Evolutionary conservation across 495 filamentous ascomycete species (phyloP), one percentile per base, ranked within the genome.

Genomic region (Hapsidospora chrysogenum): DNA sequence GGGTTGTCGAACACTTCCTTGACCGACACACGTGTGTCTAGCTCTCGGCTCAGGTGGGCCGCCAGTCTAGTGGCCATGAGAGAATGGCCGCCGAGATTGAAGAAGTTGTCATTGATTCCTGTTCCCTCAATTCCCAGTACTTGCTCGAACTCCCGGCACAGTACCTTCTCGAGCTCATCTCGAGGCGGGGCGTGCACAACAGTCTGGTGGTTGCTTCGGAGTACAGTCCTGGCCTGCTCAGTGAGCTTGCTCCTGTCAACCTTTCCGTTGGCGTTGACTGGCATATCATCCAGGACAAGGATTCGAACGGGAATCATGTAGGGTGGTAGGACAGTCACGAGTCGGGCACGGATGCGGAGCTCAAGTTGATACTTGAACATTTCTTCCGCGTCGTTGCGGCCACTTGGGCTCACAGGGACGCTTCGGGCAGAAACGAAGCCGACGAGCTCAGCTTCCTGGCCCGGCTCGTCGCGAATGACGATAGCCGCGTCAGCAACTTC

Each of bases 61-160:
- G 35, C 38, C 31, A 40, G 28, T 21, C 15, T 40, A 6, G 35
- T 40, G 6, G 38, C 38, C 16, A 31, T 7, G 23, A 40, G 33
- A 19, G 38, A 40, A 28, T 40, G 17, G 11, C 38, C 38, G 16
- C 38, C 38, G 2, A 40, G 38, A 15, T 35, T 25, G 17, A 40
- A 35, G 38, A 40, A 40, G 31, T 31, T 40, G 31, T 68, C 58
- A n/a, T 73, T 56, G n/a, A 63, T 57, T 6, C 50, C 54, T 28
- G 29, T 16, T 30, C 29, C 29, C 8, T 11, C 29, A 2, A 2
- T 30, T 13, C 17, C 17, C 4, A 16, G 9, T 8, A 2, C n/a
- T 13, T 4, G 10, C 4, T 30, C 3, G 9, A 30, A 1, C 4
- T 30, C 17, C 17, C 14, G 17, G 9, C 29, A 38, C 9, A 38